phyloP scores from a whole-genome alignment of 1,139 yeast genomes.

The Meyerozyma carpophila region DNA sequence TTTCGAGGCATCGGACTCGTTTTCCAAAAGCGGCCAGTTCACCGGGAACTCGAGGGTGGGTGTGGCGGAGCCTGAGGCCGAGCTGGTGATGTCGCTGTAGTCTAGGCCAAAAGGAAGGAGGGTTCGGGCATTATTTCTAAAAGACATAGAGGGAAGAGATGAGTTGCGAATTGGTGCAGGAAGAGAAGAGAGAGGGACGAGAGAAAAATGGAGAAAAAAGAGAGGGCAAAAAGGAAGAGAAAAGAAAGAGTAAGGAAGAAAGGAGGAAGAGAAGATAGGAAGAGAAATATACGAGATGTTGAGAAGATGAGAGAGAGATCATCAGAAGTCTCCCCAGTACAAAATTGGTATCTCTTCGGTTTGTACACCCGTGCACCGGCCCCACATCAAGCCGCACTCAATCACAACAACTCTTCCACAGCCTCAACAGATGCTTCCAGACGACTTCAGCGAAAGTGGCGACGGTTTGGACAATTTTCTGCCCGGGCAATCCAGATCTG shows the following conservation, averaged over 20 bases:
- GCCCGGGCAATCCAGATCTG: neutral
- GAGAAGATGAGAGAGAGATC: too few species aligned
- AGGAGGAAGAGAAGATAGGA: too few species aligned
- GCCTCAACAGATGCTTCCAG: neutral
- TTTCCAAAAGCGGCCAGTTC: slow-evolving; percentile 52
- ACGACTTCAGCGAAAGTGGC: neutral
- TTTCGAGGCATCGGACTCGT: slow-evolving; percentile 58
- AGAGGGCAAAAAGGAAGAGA: neutral
- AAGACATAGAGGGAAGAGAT: neutral
- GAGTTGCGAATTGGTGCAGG: neutral
- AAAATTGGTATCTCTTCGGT: too few species aligned
- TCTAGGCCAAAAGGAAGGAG: slow-evolving; percentile 66
- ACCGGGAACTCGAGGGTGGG: slow-evolving; percentile 55
- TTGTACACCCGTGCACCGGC: neutral
- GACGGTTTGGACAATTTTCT: neutral
- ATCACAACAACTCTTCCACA: neutral
- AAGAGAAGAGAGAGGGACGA: neutral
- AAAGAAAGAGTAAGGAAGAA: neutral
- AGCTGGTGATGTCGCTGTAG: slow-evolving; percentile 46
- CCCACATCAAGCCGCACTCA: neutral
- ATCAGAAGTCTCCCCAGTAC: too few species aligned
- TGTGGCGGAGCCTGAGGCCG: slow-evolving; percentile 22
- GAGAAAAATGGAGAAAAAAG: too few species aligned
- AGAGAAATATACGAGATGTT: too few species aligned
- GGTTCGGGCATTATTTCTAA: slow-evolving; percentile 13